Percentiles rank a stretch among this genome's conserved stretches.
Conservation (phyloP, 2,329 filamentous ascomycete species). For the Acrodontium crateriforme region DNA sequence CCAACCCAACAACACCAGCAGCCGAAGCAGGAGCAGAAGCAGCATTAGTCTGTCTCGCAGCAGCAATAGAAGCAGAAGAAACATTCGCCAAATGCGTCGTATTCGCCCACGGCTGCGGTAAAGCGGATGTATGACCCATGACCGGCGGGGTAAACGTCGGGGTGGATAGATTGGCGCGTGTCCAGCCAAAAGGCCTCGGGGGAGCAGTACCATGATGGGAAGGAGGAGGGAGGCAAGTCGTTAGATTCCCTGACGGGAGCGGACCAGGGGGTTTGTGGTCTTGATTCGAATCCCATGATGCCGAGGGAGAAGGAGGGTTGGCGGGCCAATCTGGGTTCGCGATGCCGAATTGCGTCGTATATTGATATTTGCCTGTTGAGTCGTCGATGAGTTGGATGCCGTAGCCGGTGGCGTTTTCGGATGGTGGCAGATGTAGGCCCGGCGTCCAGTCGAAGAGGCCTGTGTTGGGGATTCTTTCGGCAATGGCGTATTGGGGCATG, state of each 20-base stretch:
- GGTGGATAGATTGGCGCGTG: constrained; percentile 3
- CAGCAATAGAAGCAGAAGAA: not conserved
- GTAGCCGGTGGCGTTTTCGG: constrained; percentile 39
- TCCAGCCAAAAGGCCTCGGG: too few relatives aligned
- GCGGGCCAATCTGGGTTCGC: constrained; percentile 26
- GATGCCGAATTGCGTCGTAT: constrained; percentile 49
- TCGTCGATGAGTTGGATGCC: constrained; percentile 49
- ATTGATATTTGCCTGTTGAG: constrained; percentile 46
- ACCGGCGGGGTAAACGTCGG: constrained; percentile 3
- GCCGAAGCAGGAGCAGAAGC: not conserved
- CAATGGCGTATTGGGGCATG: constrained; percentile 36
- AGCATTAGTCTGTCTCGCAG: not conserved
- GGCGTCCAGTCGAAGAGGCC: constrained; percentile 44
- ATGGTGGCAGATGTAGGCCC: constrained; percentile 27
- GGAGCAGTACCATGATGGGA: not conserved
- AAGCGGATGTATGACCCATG: not conserved
- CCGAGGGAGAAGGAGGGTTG: not conserved
- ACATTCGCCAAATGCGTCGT: too few relatives aligned
- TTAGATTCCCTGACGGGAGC: not conserved
- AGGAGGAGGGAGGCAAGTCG: not conserved
- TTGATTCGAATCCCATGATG: not conserved
- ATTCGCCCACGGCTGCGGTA: too few relatives aligned
- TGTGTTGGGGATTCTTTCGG: constrained; percentile 40
- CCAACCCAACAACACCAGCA: not conserved
- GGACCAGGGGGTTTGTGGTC: constrained; percentile 1